Evolutionary conservation across 169 alveolate genomes (phyloP).

Genomic region (Miamiensis avidus): DNA sequence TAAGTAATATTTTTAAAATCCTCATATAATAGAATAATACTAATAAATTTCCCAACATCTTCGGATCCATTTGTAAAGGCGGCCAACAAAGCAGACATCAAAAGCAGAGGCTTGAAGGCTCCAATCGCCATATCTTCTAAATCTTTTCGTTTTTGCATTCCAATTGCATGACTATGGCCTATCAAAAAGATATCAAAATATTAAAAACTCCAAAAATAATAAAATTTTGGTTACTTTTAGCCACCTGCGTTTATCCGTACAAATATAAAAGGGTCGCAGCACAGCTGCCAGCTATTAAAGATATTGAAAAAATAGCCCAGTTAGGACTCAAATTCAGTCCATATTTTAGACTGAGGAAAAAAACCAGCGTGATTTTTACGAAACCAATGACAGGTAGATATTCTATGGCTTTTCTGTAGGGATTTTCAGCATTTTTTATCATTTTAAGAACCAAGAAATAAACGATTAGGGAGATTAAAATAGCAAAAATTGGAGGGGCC

Average conservation of each 20-base stretch:
- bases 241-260: background rate
- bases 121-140: background rate
- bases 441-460: no score
- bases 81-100: background rate
- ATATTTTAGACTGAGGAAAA: background rate
- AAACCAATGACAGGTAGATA: background rate
- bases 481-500: background rate
- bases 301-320: background rate
- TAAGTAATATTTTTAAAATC: background rate
- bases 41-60: background rate
- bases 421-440: background rate
- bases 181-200: background rate
- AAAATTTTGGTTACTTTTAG: background rate
- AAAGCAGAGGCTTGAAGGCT: background rate
- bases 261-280: background rate
- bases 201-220: no score
- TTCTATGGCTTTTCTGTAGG: background rate
- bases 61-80: background rate
- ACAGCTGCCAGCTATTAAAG: background rate
- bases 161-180: background rate
- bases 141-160: background rate
- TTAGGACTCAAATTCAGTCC: background rate
- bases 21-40: background rate
- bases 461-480: background rate
- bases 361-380: no score